These are phyloP conservation scores for Fusarium acutatum DNA, from an alignment of 2,329 filamentous ascomycete genomes.

Conservation along the genomic window DNA sequence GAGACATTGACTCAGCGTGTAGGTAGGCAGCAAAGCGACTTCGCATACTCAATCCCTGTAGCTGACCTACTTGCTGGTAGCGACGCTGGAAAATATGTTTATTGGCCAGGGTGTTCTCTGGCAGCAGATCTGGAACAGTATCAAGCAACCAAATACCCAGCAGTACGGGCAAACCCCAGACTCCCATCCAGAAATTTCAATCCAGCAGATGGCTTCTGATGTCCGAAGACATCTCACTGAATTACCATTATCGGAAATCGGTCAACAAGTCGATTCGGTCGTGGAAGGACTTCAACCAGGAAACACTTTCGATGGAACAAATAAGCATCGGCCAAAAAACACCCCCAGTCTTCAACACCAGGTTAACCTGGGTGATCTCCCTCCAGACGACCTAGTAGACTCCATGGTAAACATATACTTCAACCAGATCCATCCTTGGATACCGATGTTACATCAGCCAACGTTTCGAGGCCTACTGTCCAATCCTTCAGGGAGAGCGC, in stretches of 20 bases:
- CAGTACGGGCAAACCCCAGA: not conserved
- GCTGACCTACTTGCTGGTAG: not conserved
- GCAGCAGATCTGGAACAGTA: slow-evolving; percentile 44
- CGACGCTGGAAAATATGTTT: slow-evolving; percentile 50
- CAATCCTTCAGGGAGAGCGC: slow-evolving; percentile 19
- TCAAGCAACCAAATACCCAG: not conserved
- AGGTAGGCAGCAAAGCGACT: slow-evolving; percentile 19
- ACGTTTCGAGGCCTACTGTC: slow-evolving; percentile 32
- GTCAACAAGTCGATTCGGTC: not conserved
- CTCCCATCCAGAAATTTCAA: not conserved
- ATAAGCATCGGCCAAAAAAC: not conserved
- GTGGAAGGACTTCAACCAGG: not conserved
- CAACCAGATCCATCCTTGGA: slow-evolving; percentile 50
- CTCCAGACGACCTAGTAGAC: slow-evolving; percentile 45
- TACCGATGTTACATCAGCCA: slow-evolving; percentile 41
- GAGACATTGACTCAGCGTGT: slow-evolving; percentile 47
- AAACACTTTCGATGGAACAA: no score
- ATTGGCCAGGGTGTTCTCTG: slow-evolving; percentile 48
- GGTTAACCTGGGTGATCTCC: slow-evolving; percentile 13
- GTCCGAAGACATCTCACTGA: not conserved
- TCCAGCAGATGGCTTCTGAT: slow-evolving; percentile 3
- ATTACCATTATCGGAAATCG: not conserved
- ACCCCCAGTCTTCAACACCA: not conserved
- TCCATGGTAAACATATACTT: slow-evolving; percentile 49
- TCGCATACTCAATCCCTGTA: no score